phyloP scores from a whole-genome alignment of 192 early-diverging fungal species.

The Linnemannia elongata region DNA sequence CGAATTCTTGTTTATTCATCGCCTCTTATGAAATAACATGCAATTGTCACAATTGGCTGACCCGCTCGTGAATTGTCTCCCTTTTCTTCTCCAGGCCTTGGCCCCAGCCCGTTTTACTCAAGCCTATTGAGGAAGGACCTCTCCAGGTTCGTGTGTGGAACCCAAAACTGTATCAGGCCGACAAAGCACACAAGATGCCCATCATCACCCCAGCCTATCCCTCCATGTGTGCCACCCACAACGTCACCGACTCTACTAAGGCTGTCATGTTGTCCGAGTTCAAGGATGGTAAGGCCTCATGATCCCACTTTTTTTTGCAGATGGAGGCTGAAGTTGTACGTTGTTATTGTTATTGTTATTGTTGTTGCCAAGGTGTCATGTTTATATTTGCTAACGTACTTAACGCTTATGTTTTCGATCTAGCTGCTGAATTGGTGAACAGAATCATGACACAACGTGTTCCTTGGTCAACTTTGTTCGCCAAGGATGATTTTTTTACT shows the following conservation, averaged over 20 bases:
- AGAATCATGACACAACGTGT: slow-evolving; percentile 81
- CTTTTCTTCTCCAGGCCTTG: slow-evolving; percentile 69
- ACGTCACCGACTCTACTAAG: slow-evolving; percentile 91
- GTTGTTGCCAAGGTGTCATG: too few relatives aligned
- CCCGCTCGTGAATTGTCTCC: slow-evolving; percentile 29
- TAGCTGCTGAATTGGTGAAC: slow-evolving; percentile 80
- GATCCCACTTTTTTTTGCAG: background rate
- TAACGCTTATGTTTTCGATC: background rate
- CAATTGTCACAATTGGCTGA: background rate
- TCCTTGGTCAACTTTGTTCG: slow-evolving; percentile 88
- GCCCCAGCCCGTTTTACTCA: slow-evolving; percentile 94
- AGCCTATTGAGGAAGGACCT: slow-evolving; percentile 89
- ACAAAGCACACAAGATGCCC: slow-evolving; percentile 92
- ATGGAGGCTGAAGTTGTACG: background rate
- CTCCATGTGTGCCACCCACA: slow-evolving; percentile 98
- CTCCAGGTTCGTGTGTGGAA: slow-evolving; percentile 95
- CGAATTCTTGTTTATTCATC: background rate
- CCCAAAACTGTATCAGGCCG: slow-evolving; percentile 85
- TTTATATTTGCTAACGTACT: background rate
- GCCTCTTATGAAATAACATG: background rate
- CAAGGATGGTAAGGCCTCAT: slow-evolving; percentile 61
- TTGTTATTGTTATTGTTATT: background rate
- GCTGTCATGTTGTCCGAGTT: slow-evolving; percentile 89
- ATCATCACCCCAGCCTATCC: slow-evolving; percentile 99
- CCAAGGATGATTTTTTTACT: slow-evolving; percentile 90